Evolutionary conservation across 805 yeast genomes (phyloP).

Genomic region (Candida hungchunana): DNA sequence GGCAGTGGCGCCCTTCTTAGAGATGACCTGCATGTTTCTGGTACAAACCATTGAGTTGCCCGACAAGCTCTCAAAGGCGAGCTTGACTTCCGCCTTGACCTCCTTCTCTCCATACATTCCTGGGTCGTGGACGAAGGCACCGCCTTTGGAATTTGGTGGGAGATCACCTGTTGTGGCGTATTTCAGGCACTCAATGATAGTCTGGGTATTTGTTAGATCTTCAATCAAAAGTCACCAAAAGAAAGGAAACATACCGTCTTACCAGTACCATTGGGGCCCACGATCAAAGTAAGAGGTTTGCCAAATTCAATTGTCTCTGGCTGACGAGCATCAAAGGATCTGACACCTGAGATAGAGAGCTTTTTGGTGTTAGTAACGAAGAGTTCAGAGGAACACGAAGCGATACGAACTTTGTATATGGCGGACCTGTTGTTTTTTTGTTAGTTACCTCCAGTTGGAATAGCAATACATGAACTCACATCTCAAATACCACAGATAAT

Average conservation of each 20-base stretch:
- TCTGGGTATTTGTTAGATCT: slow-evolving; percentile 27
- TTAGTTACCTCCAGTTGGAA: too few relatives aligned
- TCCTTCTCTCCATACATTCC: slow-evolving; percentile 67
- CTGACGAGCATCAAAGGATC: slow-evolving; percentile 85
- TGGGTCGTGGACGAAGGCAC: slow-evolving; percentile 95
- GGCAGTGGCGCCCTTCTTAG: slow-evolving; percentile 46
- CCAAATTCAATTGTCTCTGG: slow-evolving; percentile 87
- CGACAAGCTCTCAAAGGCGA: slow-evolving; percentile 73
- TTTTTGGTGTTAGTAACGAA: slow-evolving; percentile 22
- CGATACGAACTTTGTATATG: slow-evolving; percentile 22
- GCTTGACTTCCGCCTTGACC: slow-evolving; percentile 85
- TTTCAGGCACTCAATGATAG: slow-evolving; percentile 89
- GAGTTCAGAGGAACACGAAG: background rate
- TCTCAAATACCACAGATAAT: too few relatives aligned
- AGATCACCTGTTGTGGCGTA: slow-evolving; percentile 94
- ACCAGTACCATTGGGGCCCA: slow-evolving; percentile 96
- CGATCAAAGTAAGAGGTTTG: slow-evolving; percentile 85
- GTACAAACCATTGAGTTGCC: slow-evolving; percentile 81
- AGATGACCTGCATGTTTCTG: slow-evolving; percentile 71
- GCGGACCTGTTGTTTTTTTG: slow-evolving; percentile 19
- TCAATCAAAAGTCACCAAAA: too few relatives aligned
- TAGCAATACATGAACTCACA: too few relatives aligned
- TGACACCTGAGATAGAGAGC: slow-evolving; percentile 77
- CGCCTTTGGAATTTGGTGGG: slow-evolving; percentile 95
- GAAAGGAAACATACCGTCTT: slow-evolving; percentile 49